These are phyloP conservation scores for Lasiodiplodia gonubiensis DNA, from an alignment of 2,329 filamentous ascomycete genomes.

Conservation along the genomic window DNA sequence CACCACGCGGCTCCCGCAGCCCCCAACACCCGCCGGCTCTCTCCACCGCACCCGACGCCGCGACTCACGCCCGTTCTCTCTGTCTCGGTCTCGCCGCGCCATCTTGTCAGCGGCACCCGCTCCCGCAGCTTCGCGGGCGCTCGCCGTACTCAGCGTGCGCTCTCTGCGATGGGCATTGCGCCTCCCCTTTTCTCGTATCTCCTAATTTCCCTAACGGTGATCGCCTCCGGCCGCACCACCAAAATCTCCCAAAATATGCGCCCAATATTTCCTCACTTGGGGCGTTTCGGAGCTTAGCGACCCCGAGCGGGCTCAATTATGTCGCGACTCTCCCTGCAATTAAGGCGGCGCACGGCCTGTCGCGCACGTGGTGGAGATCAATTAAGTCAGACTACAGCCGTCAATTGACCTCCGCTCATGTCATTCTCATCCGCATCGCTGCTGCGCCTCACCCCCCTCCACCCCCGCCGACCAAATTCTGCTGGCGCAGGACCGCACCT, in stretches of 20 bases:
- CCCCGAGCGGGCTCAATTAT: constrained; percentile 12
- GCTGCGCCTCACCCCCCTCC: constrained; percentile 22
- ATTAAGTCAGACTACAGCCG: constrained; percentile 10
- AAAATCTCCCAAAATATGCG: constrained; percentile 17
- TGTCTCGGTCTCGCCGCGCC: constrained; percentile 10
- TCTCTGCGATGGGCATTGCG: constrained; percentile 13
- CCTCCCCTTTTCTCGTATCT: constrained; percentile 25
- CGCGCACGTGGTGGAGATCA: constrained; percentile 24
- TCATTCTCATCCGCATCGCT: constrained; percentile 24
- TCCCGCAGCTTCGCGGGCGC: background rate
- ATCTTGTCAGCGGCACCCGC: constrained; percentile 13
- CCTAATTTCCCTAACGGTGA: constrained; percentile 21
- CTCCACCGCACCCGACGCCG: background rate
- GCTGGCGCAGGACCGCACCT: constrained; percentile 15
- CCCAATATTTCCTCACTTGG: constrained; percentile 24
- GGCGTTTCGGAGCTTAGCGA: constrained; percentile 11
- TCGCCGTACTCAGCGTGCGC: background rate
- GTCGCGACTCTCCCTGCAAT: constrained; percentile 8
- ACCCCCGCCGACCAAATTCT: constrained; percentile 20
- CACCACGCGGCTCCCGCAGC: constrained; percentile 12
- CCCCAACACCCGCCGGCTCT: constrained; percentile 5
- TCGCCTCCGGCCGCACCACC: constrained; percentile 14
- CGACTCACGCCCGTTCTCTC: constrained; percentile 11
- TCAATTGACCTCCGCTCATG: constrained; percentile 24
- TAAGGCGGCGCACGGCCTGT: constrained; percentile 11